Percentiles rank a stretch among this genome's conserved stretches.
Evolutionary conservation across 202 grass and related monocot genomes (phyloP).

Genomic region (Musa balbisiana): DNA sequence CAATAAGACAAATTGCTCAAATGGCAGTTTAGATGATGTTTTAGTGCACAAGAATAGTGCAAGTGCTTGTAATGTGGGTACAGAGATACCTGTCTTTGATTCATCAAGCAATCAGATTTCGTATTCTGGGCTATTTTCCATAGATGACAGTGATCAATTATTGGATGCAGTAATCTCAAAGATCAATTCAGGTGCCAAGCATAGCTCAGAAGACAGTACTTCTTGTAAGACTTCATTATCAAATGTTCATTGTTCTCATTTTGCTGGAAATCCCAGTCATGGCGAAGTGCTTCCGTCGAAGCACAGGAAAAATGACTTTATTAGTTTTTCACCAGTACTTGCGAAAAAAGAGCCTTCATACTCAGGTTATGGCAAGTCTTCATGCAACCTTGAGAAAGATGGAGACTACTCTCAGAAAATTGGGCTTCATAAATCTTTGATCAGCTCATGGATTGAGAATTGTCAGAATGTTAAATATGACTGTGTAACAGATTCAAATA

Average conservation of each 20-base stretch:
- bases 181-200: conserved; percentile 54
- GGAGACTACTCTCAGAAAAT: conserved; percentile 42
- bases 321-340: conserved; percentile 22
- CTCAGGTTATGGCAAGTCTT: conserved; percentile 41
- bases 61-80: conserved; percentile 35
- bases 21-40: conserved; percentile 31
- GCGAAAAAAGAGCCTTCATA: conserved; percentile 38
- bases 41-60: conserved; percentile 26
- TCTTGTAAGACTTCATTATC: conserved; percentile 64
- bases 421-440: conserved; percentile 62
- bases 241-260: conserved; percentile 23
- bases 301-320: conserved; percentile 30
- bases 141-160: conserved; percentile 71
- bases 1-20: conserved; percentile 33
- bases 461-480: conserved; percentile 52
- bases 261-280: conserved; percentile 39
- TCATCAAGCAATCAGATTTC: conserved; percentile 41
- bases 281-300: conserved; percentile 22
- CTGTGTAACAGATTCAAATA: conserved; percentile 52
- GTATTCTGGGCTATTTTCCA: conserved; percentile 57
- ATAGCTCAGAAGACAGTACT: conserved; percentile 44
- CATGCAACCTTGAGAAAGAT: conserved; percentile 29
- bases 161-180: conserved; percentile 85
- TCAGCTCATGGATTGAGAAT: conserved; percentile 68
- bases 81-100: conserved; percentile 39